A percentile compares a stretch with the other conserved stretches of the same genome.
These are phyloP conservation scores for Picocystis sp. DNA, from an alignment of 163 green algal genomes.

Conservation along the genomic window DNA sequence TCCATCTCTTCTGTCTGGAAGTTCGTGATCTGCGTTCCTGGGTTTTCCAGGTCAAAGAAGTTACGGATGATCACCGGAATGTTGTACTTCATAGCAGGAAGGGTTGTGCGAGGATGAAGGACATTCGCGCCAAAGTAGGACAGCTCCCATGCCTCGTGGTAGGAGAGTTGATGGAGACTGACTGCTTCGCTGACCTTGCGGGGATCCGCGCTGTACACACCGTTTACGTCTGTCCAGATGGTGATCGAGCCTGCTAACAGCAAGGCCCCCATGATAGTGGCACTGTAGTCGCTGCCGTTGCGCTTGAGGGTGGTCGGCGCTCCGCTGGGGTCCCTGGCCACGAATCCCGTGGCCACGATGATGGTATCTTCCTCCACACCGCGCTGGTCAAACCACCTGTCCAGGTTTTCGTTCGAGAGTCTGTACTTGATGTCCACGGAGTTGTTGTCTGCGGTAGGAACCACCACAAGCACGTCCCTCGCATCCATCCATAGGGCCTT, in stretches of 20 bases:
- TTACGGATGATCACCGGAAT: conserved; percentile 93
- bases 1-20: too few relatives aligned
- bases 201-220: conserved; percentile 86
- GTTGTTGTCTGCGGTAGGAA: conserved; percentile 36
- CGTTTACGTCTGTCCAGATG: conserved; percentile 97
- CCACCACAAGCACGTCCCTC: conserved; percentile 62
- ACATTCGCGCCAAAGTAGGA: conserved; percentile 98
- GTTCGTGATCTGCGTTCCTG: conserved; percentile 17
- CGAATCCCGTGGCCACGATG: conserved; percentile 77
- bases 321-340: conserved; percentile 58
- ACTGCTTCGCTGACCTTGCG: conserved; percentile 76
- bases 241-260: conserved; percentile 64
- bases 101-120: conserved; percentile 87
- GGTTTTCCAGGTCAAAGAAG: conserved; percentile 77
- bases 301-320: conserved; percentile 74
- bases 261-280: conserved; percentile 81
- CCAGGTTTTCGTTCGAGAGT: conserved; percentile 31
- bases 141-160: conserved; percentile 90
- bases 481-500: conserved; percentile 57
- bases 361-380: conserved; percentile 13
- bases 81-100: conserved; percentile 80
- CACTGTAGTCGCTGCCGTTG: conserved; percentile 86
- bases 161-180: conserved; percentile 70
- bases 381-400: conserved; percentile 34
- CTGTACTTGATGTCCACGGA: conserved; percentile 78